Evolutionary conservation across 345 rosid genomes (phyloP), one percentile per base, ranked within the genome.

Genomic region (Ceriops zippeliana): DNA sequence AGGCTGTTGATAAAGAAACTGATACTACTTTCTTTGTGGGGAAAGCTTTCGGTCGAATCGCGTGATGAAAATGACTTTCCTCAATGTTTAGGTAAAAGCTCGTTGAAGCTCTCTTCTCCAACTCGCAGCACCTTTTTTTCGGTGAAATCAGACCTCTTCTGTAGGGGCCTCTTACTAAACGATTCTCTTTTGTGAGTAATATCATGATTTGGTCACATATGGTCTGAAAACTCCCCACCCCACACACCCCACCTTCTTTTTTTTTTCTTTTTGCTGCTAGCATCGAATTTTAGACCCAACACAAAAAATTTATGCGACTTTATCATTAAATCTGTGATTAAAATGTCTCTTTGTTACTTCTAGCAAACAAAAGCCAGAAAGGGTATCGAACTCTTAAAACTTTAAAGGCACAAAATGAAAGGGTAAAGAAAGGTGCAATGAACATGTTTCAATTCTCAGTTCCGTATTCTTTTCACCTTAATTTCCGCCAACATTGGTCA

Each of bases 1-100:
- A 54, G 61, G 70, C 52, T 19, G 24, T 38, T 34, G n/a, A 11
- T 52, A 58, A 57, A 58, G 16, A 27, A 28, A 6, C 16, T 66
- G 49, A 58, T 61, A 52, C 56, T 53, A 24, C 51, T 52, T 62
- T 46, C 42, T 73, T 65, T 38, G 79, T 69, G 73, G 81, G 72
- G 66, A 67, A 79, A 58, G 65, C 76, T 76, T 83, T 80, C 52
- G 71, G 74, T 27, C 53, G 53, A 73, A 67, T 78, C 78, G 81
- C 81, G 79, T 83, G 84, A 81, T 58, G 74, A 78, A 76, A 83
- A 42, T 35, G 84, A 78, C 81, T 30, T 78, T 68, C 71, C 83
- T 73, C 76, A 61, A 60, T 66, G 75, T 78, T 74, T 78, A 76
- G 79, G 84, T 74, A 80, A 71, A 74, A 28, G 69, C 28, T 22